Base-by-base conservation (phyloP, 2,329 filamentous ascomycete genomes). In the Malbranchea cinnamomea region DNA sequence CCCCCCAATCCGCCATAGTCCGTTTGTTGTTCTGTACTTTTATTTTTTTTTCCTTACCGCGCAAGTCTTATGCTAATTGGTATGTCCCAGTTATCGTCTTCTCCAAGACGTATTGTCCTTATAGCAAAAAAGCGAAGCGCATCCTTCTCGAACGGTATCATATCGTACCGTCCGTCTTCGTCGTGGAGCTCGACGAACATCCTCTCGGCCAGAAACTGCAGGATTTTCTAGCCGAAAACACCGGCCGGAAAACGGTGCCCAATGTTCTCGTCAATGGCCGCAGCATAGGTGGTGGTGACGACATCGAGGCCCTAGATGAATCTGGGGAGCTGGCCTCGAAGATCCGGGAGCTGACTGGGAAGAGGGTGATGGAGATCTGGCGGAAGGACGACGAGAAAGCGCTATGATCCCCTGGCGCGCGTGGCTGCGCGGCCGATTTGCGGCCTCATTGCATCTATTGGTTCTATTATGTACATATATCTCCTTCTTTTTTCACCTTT, bases 51-150 rank as follows among this genome's bases (percentile, higher is more conserved):
- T 26, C 12, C 11, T 23, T 15, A 22, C 11, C 10, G 7, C 6
- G 14, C n/a, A 8, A n/a, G n/a, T n/a, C n/a, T n/a, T n/a, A n/a
- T n/a, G n/a, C n/a, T n/a, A n/a, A n/a, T n/a, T n/a, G n/a, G n/a
- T n/a, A 10, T n/a, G n/a, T n/a, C 33, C 5, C 41, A 89, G 83
- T 95, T 36, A 80, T 94, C 51, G 82, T 98, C 45, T 95, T 95
- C 61, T 93, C 84, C 40, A 95, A 98, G 57, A 72, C 79, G 1
- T 93, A 87, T 59, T 98, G 89, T 54, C 83, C 79, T 1, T 77
- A 71, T 58, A 94, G 84, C 30, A 78, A 74, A 49, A 74, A 73
- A 43, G 89, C 89, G 26, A 98, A 98, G 58, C 64, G 66, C 24
- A 69, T 95, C 33, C 69, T 98, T 23, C 71, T 93, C 23, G 72